Percentiles rank a stretch among this genome's conserved stretches.
Conservation (phyloP, 2,329 filamentous ascomycete genomes). For the Colletotrichum limetticola region DNA sequence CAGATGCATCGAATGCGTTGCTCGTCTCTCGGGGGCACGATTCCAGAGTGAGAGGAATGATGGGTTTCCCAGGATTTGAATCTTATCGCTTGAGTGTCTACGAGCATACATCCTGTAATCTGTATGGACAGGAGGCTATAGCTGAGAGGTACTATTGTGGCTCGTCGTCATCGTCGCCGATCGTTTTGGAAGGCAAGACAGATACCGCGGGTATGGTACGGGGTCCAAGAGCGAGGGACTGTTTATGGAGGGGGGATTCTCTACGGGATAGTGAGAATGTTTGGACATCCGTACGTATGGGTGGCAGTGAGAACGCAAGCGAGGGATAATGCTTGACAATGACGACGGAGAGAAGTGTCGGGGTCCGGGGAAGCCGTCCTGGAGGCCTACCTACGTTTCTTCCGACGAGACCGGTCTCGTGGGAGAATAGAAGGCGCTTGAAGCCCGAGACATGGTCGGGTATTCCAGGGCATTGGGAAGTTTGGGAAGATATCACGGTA, state of each 20-base stretch:
- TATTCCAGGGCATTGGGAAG: not conserved
- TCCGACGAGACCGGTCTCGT: too few species aligned
- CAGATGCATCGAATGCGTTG: not conserved
- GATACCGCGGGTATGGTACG: not conserved
- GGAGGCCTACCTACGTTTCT: not conserved
- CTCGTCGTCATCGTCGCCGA: not conserved
- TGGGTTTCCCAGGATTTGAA: too few species aligned
- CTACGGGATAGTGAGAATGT: slow-evolving; percentile 2
- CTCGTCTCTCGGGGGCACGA: not conserved
- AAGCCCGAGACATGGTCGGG: not conserved
- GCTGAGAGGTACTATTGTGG: not conserved
- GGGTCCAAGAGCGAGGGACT: not conserved
- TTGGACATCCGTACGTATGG: not conserved
- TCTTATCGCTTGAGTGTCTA: too few species aligned
- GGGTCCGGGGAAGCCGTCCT: not conserved
- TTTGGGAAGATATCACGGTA: not conserved
- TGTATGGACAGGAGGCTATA: not conserved
- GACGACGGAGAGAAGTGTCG: not conserved
- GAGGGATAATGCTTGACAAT: slow-evolving; percentile 22
- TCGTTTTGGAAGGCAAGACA: too few species aligned
- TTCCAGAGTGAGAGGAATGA: not conserved
- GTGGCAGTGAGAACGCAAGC: not conserved
- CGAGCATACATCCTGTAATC: too few species aligned
- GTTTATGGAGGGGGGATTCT: not conserved
- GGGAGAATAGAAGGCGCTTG: too few species aligned